Evolutionary conservation across 1,139 yeast species (phyloP), one percentile per base, ranked within the genome.

Genomic region (Tardiomyces blankii): DNA sequence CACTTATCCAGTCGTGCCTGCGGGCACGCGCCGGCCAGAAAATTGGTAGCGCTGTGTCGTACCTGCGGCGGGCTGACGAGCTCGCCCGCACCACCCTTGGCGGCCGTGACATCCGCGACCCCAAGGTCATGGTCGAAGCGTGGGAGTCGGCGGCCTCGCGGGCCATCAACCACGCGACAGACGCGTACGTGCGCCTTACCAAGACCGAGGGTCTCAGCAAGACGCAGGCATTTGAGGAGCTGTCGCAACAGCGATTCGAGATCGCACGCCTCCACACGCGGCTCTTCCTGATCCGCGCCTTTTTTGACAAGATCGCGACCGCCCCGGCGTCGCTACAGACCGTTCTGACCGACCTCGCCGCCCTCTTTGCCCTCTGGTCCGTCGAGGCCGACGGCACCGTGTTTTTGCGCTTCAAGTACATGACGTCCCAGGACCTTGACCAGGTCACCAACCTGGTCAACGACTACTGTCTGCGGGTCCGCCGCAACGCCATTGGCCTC

Each of bases 351-450:
- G 65, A 69, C 38, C 65, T 86, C 49, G 79, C 78, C 43, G 67
- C 66, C 55, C 66, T 84, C 51, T 85, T 81, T 63, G 82, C 88
- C 2, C 68, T 86, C 44, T 72, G 83, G 59, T 75, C 83, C 52
- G 75, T 87, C 53, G 94, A 87, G 60, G 77, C 76, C 52, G 86
- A 80, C 65, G 74, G 88, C 38, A 85, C 91, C 49, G 74, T 78
- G 46, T 88, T 87, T 70, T 72, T 86, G 61, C 85, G 84, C 58
- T 77, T 65, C 44, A 65, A 77, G 33, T 77, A 82, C 50, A 67
- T 84, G 42, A 51, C 60, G 25, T 55, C 70, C 13, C 51, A 49
- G 23, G 67, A 65, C 46, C 56, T 70, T 21, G 64, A 60, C 47
- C 46, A 49, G 39, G 59, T 68, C 40, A 62, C 67, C 25, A 52